Percentiles rank a stretch among this genome's conserved stretches.
Conservation (phyloP, 2,329 filamentous ascomycete species). For the Scytalidium lignicola region DNA sequence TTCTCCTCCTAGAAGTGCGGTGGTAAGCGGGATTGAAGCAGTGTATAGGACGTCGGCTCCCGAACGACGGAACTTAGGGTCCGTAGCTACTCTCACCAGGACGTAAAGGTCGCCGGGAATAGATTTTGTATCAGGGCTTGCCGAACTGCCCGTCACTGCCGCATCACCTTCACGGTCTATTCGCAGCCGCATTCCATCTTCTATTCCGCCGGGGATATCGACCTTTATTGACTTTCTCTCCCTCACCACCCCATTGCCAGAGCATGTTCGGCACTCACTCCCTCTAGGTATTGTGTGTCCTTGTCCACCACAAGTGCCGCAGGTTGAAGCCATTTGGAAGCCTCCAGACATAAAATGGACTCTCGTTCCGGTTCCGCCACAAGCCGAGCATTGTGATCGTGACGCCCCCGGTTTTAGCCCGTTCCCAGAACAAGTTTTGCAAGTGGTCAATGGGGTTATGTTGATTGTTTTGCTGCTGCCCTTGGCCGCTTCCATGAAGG, state of each 20-base stretch:
- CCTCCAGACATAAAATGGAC: conserved; percentile 88
- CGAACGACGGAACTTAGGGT: conserved; percentile 81
- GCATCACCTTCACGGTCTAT: conserved; percentile 85
- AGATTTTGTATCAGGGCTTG: conserved; percentile 57
- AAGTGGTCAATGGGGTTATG: conserved; percentile 76
- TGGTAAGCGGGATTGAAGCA: conserved; percentile 85
- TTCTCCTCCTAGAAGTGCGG: conserved; percentile 86
- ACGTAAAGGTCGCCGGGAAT: conserved; percentile 86
- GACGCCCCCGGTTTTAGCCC: conserved; percentile 79
- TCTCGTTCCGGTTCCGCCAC: conserved; percentile 79
- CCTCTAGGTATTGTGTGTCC: conserved; percentile 73
- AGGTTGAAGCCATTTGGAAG: conserved; percentile 94
- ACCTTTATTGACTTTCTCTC: conserved; percentile 80
- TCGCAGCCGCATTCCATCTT: conserved; percentile 90
- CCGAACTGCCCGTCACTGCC: conserved; percentile 66
- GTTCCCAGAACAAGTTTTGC: conserved; percentile 75
- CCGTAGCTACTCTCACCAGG: conserved; percentile 80
- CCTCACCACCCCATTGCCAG: conserved; percentile 76
- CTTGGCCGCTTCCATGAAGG: conserved; percentile 94
- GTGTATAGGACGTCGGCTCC: conserved; percentile 93
- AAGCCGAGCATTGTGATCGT: conserved; percentile 68
- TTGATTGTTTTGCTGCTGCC: conserved; percentile 83
- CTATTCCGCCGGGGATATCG: conserved; percentile 91
- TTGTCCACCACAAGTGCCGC: conserved; percentile 71
- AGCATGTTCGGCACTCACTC: conserved; percentile 74